These are phyloP conservation scores for Euphrasia arctica DNA, from an alignment of 305 asterid genomes.

Conservation along the genomic window DNA sequence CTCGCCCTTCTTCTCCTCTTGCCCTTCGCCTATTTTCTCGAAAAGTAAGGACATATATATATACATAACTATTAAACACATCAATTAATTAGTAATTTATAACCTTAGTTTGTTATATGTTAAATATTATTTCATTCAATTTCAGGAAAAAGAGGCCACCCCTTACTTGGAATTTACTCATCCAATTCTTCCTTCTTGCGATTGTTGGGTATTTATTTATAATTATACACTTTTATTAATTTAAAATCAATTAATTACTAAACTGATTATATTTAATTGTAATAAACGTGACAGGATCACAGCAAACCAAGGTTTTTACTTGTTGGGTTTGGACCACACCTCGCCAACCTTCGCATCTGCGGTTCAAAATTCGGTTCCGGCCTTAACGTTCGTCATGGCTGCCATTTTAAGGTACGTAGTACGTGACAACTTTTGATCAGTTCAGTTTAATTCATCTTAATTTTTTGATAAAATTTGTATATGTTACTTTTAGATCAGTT, in stretches of 20 bases:
- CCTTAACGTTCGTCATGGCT: constrained; percentile 95
- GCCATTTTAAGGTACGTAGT: constrained; percentile 58
- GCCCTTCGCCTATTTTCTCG: constrained; percentile 96
- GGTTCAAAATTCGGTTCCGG: constrained; percentile 94
- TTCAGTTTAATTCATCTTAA: too few species aligned
- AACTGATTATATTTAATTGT: not conserved
- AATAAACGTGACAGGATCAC: constrained; percentile 55
- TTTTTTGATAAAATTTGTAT: too few species aligned
- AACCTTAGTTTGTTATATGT: too few species aligned
- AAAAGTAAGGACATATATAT: constrained; percentile 45
- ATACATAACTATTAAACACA: too few species aligned
- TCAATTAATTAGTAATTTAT: too few species aligned
- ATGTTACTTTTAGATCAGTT: too few species aligned
- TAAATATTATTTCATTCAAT: constrained; percentile 9
- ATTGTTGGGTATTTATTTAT: constrained; percentile 65
- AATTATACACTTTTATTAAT: not conserved
- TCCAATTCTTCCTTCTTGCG: constrained; percentile 94
- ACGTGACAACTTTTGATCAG: too few species aligned
- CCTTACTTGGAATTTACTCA: constrained; percentile 54
- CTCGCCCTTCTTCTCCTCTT: constrained; percentile 81
- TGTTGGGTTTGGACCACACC: constrained; percentile 95
- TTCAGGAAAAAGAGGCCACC: constrained; percentile 98
- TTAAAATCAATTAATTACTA: not conserved
- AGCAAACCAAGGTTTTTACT: constrained; percentile 94
- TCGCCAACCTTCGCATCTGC: constrained; percentile 99